These are phyloP conservation scores for Xylaria sp. DNA, from an alignment of 2,329 filamentous ascomycete genomes.

Conservation along the genomic window DNA sequence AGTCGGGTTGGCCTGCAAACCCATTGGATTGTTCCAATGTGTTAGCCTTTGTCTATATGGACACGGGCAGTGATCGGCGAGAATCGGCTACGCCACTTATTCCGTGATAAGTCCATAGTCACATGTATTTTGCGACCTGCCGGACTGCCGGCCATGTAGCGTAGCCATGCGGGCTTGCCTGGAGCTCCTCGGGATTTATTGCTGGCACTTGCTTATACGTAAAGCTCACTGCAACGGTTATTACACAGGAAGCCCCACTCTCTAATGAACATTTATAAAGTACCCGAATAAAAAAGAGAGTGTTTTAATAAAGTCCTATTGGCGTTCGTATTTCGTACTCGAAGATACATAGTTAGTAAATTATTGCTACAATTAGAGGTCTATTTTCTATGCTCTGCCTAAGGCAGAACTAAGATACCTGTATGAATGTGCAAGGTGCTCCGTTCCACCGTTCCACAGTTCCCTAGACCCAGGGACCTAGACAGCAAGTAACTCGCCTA, in stretches of 20 bases:
- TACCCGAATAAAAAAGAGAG: no score
- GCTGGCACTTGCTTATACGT: background rate
- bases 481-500: background rate
- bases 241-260: no score
- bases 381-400: background rate
- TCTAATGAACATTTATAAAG: no score
- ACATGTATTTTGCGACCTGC: constrained; percentile 1
- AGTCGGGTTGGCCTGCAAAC: no score
- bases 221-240: background rate
- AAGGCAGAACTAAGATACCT: no score
- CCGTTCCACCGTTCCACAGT: background rate
- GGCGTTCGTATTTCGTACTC: no score
- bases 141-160: background rate
- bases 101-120: background rate
- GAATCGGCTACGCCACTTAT: background rate
- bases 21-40: background rate
- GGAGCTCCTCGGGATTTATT: background rate
- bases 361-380: no score
- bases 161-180: background rate
- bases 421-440: no score
- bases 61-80: background rate
- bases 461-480: constrained; percentile 1
- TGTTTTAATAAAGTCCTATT: background rate
- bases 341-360: background rate
- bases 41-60: background rate